Evolutionary conservation across 1,139 yeast species (phyloP), one percentile per base, ranked within the genome.

Genomic region (Yamadazyma songkhlaensis): DNA sequence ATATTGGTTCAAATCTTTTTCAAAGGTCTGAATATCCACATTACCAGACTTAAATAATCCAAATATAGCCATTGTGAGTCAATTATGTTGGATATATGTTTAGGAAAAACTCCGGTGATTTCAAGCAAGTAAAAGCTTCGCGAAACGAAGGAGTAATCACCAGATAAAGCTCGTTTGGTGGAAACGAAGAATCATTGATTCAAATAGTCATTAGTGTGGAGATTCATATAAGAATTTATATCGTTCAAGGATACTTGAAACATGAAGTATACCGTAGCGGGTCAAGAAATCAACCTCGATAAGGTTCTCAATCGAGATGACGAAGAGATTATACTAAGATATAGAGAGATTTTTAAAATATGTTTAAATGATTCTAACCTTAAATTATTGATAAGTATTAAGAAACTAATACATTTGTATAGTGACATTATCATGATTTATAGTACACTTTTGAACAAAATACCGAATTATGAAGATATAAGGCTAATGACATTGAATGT

Each of bases 1-100:
- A 9, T 79, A 44, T 5, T 54, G 45, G 13, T 74, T 69, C 37
- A 80, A 58, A 31, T 77, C 77, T 42, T 61, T 67, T 45, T 80
- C 85, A 53, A 72, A 78, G 26, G 54, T 49, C 11, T 70, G 67
- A 1, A 81, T 74, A 48, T 77, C 74, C 46, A 76, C 75, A 41
- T 64, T 67, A 46, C 52, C 56, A 34, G 60, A 57, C 32, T 56
- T 55, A 40, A 70, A 64, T 25, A 67, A 36, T 25, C 57, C 55
- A 35, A 67, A 62, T 15, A 64, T 53, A 27, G 55, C 59, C 61
- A 57, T 57, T 25, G 11, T 25, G 29, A n/a, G n/a, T 8, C 12
- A 24, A 13, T 23, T 9, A 10, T 23, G 10, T 23, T 8, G 25
- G 25, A 23, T 23, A 23, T 23, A 23, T 23, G 9, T 23, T 8